These are phyloP conservation scores for Tuber microsphaerosporum DNA, from an alignment of 495 filamentous ascomycete species.

Conservation along the genomic window DNA sequence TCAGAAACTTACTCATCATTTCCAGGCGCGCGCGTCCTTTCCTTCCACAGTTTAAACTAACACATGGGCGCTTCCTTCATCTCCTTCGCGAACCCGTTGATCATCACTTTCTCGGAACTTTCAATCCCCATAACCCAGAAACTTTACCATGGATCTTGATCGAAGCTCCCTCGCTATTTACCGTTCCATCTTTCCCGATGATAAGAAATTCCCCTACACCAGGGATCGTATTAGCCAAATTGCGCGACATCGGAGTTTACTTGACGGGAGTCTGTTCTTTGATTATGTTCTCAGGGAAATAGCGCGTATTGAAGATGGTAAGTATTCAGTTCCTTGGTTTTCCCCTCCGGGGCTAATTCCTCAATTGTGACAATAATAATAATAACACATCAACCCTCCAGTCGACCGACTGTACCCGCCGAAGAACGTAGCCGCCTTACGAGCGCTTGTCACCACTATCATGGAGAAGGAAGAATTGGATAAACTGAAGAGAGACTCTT, in stretches of 20 bases:
- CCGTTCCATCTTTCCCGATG: slow-evolving; percentile 32
- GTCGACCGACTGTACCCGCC: slow-evolving; percentile 34
- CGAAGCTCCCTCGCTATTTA: slow-evolving; percentile 16
- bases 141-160: slow-evolving; percentile 25
- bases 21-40: neutral
- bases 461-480: slow-evolving; percentile 31
- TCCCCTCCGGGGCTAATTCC: neutral
- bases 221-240: slow-evolving; percentile 24
- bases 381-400: slow-evolving; percentile 6
- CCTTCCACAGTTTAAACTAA: neutral
- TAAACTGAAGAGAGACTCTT: slow-evolving; percentile 35
- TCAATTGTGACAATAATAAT: neutral
- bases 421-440: slow-evolving; percentile 30
- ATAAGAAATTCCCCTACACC: slow-evolving; percentile 37
- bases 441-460: slow-evolving; percentile 25
- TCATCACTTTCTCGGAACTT: neutral
- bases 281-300: slow-evolving; percentile 35
- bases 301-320: slow-evolving; percentile 35
- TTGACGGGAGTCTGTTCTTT: slow-evolving; percentile 35
- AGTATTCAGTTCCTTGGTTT: neutral
- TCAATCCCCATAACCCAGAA: neutral
- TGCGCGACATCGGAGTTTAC: slow-evolving; percentile 20
- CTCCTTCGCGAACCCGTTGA: neutral
- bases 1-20: neutral
- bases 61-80: neutral